Evolutionary conservation across 495 filamentous ascomycete species (phyloP), one percentile per base, ranked within the genome.

Genomic region (Pyronema domesticum): DNA sequence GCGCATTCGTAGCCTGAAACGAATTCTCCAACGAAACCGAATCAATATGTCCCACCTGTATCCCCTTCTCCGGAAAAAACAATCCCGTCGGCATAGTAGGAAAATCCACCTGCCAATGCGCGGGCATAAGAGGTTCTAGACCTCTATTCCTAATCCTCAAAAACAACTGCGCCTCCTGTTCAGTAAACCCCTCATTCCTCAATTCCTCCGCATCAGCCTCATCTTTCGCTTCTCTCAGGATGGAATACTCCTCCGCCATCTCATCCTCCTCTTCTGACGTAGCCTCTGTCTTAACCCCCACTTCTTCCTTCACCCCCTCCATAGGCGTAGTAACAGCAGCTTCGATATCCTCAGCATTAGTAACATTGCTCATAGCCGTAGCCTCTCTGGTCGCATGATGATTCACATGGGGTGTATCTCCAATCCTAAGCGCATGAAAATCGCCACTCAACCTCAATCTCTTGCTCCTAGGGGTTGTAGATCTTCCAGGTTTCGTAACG

Each of bases 71-170:
- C 36, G 76, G 65, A 14, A 72, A 67, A 62, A 85, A 85, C 1
- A 85, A 60, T 8, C 67, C 65, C 5, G 73, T 68, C 0, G 81
- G 81, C 35, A 84, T 65, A 0, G 74, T 81, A 0, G 60, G 58
- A 59, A 82, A 85, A 57, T 85, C 82, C 46, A 71, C 67, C 37
- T 69, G 59, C 79, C 79, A 86, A 50, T 67, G 60, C 3, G 50
- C 45, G 1, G 76, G 75, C 19, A 84, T 58, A 1, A 82, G 60
- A 5, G 77, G 73, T 67, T 83, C 78, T 33, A 72, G 73, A 3
- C 80, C 78, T 23, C 81, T 75, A 62, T 75, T 74, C 4, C 70
- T 67, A 9, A 83, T 66, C 44, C 73, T 72, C 39, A 73, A 67
- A 62, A 74, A 79, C 10, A 84, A 68, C 42, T 66, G 68, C 36